Base-by-base conservation (phyloP, 805 yeast species). In the Ogataea kodamae region DNA sequence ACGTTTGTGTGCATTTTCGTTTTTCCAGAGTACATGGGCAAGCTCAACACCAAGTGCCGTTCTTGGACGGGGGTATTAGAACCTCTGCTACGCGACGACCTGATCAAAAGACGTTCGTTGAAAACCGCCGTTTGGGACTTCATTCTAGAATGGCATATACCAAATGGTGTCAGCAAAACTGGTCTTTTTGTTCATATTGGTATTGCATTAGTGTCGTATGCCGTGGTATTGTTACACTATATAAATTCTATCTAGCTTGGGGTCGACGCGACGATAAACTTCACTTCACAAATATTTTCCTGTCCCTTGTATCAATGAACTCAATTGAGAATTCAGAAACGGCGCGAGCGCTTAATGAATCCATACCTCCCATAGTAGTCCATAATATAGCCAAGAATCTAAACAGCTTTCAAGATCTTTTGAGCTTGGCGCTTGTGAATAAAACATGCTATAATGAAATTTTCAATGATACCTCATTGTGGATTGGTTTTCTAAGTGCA, bases 391-490 rank as follows among this genome's bases (percentile, higher is more conserved):
- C 60, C 2, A 6, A 37, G 3, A 31, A 53, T 40, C 16, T 61
- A 18, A 12, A 37, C 24, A 45, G 38, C 25, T 28, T 57, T 7
- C 43, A 42, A 10, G 61, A 59, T 33, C 30, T 60, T 12, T 13
- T 57, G 9, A 53, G 47, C 35, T 52, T 54, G 24, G 45, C 57
- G 23, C 20, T 51, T 12, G 43, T 57, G 9, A 51, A 50, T 30
- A 59, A 57, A 25, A 15, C 37, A 6, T 46, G 53, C 21, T 47
- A 57, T 33, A 46, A 57, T 17, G 38, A 41, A 22, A 37, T 55
- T 3, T 38, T 29, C 5, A 46, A 43, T 19, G 50, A 49, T 22
- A 40, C 39, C 3, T 11, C 25, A 9, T 16, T 58, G 5, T 60
- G 65, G 65, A 38, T 52, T 2, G 29, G 32, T 2, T 46, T 44